Conservation (phyloP, 306 rosid species). For the Herpetospermum pedunculosum region DNA sequence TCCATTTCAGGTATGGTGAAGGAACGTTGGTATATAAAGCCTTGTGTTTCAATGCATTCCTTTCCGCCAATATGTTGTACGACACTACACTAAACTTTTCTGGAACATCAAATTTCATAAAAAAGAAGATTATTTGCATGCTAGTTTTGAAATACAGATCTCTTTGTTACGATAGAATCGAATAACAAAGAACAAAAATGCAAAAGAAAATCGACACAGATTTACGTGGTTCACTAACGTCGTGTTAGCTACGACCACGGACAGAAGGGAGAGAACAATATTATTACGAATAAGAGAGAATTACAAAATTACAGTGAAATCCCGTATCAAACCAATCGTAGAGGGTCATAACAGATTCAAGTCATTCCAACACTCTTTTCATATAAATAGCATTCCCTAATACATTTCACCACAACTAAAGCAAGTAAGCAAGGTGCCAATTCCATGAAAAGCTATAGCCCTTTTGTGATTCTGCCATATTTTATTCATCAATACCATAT, state of each 20-base stretch:
- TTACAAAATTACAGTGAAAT: too few species aligned
- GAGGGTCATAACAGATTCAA: too few species aligned
- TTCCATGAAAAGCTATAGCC: not conserved
- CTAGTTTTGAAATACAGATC: not conserved
- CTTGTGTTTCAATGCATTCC: conserved; percentile 52
- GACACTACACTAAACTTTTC: conserved; percentile 65
- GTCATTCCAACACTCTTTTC: too few species aligned
- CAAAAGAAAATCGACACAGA: too few species aligned
- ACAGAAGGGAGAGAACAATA: too few species aligned
- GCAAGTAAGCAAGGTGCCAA: not conserved
- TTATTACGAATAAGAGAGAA: too few species aligned
- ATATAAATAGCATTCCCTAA: not conserved
- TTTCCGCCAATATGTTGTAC: conserved; percentile 59
- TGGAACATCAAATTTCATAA: conserved; percentile 14
- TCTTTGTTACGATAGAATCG: too few species aligned
- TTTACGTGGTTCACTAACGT: too few species aligned
- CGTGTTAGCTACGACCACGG: too few species aligned
- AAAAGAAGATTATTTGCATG: not conserved
- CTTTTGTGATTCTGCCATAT: not conserved
- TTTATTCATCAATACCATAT: not conserved
- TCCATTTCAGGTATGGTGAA: conserved; percentile 45
- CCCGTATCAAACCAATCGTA: too few species aligned
- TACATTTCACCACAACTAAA: not conserved
- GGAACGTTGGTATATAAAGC: conserved; percentile 67
- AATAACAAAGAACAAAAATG: too few species aligned